Conservation (phyloP, 2,329 filamentous ascomycete genomes). For the Aspergillus quadricinctus region DNA sequence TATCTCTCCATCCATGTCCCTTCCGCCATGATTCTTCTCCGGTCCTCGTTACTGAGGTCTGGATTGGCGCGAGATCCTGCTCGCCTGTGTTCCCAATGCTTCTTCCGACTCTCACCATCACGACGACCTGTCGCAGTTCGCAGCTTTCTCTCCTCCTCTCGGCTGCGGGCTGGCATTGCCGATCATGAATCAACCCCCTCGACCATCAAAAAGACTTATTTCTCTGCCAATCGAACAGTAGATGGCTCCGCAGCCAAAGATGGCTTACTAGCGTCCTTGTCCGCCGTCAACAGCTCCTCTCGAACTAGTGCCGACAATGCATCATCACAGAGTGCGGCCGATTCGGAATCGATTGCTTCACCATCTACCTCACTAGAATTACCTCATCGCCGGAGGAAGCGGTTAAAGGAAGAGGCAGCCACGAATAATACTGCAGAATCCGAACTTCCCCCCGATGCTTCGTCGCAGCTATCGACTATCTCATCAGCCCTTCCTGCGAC, state of each 20-base stretch:
- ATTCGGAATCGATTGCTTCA: conserved; percentile 16
- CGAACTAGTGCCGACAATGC: conserved; percentile 9
- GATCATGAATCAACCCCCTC: conserved; percentile 23
- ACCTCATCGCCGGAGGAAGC: conserved; percentile 42
- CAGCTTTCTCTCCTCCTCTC: conserved; percentile 29
- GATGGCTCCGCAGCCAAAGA: conserved; percentile 16
- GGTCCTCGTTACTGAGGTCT: conserved; percentile 32
- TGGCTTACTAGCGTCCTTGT: conserved; percentile 24
- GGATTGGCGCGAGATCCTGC: conserved; percentile 26
- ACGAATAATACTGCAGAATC: conserved; percentile 23
- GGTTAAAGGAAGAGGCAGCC: conserved; percentile 32
- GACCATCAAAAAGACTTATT: conserved; percentile 35
- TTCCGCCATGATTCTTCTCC: conserved; percentile 35
- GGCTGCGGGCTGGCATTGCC: conserved; percentile 26
- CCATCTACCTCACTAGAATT: conserved; percentile 27
- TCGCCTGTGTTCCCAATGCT: conserved; percentile 32
- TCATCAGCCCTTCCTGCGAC: conserved; percentile 54
- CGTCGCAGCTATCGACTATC: conserved; percentile 54
- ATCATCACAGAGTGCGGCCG: conserved; percentile 12
- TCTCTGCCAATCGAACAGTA: conserved; percentile 31
- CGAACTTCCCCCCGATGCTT: conserved; percentile 55
- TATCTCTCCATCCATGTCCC: conserved; percentile 7
- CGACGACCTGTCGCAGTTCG: conserved; percentile 20
- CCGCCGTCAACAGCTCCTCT: conserved; percentile 17
- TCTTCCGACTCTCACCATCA: conserved; percentile 18